phyloP scores from a whole-genome alignment of 306 rosid species.

The Vigna radiata region DNA sequence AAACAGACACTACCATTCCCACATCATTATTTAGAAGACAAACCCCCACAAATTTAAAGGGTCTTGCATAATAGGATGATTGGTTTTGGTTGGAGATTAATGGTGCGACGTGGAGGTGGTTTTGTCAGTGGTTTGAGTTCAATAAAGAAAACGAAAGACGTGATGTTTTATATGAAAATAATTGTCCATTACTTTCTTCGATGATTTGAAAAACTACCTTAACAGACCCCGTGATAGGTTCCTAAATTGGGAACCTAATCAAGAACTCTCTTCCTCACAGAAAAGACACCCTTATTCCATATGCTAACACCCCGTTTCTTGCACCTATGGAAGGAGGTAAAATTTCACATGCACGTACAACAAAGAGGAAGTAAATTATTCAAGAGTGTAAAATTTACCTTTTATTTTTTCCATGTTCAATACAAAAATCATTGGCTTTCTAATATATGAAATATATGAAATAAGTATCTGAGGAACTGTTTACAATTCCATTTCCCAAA shows the following conservation, averaged over 20 bases:
- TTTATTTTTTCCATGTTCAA: not conserved
- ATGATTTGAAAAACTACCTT: not conserved
- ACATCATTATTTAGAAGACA: not conserved
- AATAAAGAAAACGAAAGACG: not conserved
- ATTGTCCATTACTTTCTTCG: constrained; percentile 3
- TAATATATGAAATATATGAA: not conserved
- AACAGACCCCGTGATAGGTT: no score
- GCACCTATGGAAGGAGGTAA: constrained; percentile 53
- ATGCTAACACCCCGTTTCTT: constrained; percentile 14
- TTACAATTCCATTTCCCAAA: not conserved
- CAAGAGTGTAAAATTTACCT: not conserved
- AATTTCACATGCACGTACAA: not conserved
- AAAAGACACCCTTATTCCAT: no score
- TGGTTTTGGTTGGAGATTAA: not conserved
- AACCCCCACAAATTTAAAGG: not conserved
- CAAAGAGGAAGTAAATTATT: not conserved
- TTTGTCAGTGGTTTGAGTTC: not conserved
- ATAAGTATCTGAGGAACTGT: not conserved
- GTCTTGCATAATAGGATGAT: not conserved
- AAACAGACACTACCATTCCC: not conserved
- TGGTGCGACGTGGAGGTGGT: not conserved
- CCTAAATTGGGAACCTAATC: no score
- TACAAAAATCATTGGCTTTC: not conserved
- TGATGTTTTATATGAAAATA: not conserved
- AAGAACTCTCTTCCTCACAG: no score